Base-by-base conservation (phyloP, 345 rosid species). In the Murraya koenigii region DNA sequence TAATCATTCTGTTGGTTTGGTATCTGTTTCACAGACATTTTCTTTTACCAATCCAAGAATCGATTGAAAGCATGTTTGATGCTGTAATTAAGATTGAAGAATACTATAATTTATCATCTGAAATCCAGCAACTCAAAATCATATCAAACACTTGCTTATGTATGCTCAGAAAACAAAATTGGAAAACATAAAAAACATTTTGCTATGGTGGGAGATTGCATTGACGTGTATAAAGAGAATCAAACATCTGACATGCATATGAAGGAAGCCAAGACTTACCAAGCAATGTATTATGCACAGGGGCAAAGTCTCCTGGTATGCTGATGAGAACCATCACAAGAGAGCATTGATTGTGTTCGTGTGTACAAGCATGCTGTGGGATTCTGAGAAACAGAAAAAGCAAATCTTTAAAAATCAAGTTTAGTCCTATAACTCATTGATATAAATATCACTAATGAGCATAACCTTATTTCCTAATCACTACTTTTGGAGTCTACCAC, bases 341-440 rank as follows among this genome's bases (percentile, higher is more conserved):
- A 90, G 55, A 92, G 87, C 86, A 90, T 77, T 23, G 99, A 88
- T 69, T 91, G 88, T 33, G 88, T 88, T 75, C 81, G 85, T 20
- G 94, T 89, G 78, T 88, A 93, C 85, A 95, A 87, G 88, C 99
- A 95, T 63, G 96, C 93, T 73, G 94, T 97, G 0, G 98, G 97
- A 82, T 90, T 91, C 99, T 93, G 94, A 78, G 75, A 80, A 71
- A 61, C 9, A 66, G 23, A 54, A 19, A 9, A 22, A 44, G 47
- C 32, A 55, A 73, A 61, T 9, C 47, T 33, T 23, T 35, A 32
- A 66, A 26, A 33, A 55, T 25, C 69, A 63, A 26, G 2, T 66
- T 78, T 47, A 39, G 59, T 22, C 2, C 13, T 15, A 69, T 1
- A 17, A 70, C 11, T 19, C 9, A n/a, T 70, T 26, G 32, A 30